phyloP scores from a whole-genome alignment of 2,329 filamentous ascomycete genomes.

The Ophiostoma perfectum region DNA sequence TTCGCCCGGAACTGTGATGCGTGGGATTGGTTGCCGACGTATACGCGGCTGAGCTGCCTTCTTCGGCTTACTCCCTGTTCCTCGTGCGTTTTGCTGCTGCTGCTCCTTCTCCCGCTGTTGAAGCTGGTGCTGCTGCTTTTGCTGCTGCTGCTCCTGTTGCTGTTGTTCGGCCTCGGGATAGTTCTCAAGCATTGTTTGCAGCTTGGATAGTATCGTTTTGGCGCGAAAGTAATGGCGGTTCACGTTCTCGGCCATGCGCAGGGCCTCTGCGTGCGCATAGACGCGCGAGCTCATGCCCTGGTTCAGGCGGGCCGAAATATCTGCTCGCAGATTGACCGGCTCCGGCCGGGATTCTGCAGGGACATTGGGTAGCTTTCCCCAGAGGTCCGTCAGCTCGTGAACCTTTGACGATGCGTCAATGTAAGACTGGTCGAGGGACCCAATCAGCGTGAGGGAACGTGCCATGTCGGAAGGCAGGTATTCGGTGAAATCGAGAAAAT shows the following conservation, averaged over 20 bases:
- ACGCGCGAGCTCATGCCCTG: constrained; percentile 52
- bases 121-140: constrained; percentile 50
- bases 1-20: constrained; percentile 61
- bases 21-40: constrained; percentile 45
- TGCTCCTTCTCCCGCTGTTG: constrained; percentile 56
- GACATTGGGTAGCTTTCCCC: constrained; percentile 51
- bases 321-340: constrained; percentile 49
- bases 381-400: constrained; percentile 51
- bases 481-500: constrained; percentile 66
- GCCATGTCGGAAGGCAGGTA: constrained; percentile 63
- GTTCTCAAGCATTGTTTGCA: constrained; percentile 55
- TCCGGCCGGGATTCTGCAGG: constrained; percentile 44
- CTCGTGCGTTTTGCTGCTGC: constrained; percentile 37
- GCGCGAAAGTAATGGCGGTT: constrained; percentile 57
- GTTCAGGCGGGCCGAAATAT: constrained; percentile 54
- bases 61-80: constrained; percentile 5
- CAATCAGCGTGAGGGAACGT: constrained; percentile 60
- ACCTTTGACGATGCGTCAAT: constrained; percentile 50
- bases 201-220: constrained; percentile 53
- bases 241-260: constrained; percentile 59
- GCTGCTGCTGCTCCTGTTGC: constrained; percentile 47
- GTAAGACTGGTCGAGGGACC: constrained; percentile 57
- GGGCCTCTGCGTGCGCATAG: constrained; percentile 56
- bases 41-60: constrained; percentile 17
- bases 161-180: constrained; percentile 49